Evolutionary conservation across 202 grass and related monocot species (phyloP).

Genomic region (Zizania palustris): DNA sequence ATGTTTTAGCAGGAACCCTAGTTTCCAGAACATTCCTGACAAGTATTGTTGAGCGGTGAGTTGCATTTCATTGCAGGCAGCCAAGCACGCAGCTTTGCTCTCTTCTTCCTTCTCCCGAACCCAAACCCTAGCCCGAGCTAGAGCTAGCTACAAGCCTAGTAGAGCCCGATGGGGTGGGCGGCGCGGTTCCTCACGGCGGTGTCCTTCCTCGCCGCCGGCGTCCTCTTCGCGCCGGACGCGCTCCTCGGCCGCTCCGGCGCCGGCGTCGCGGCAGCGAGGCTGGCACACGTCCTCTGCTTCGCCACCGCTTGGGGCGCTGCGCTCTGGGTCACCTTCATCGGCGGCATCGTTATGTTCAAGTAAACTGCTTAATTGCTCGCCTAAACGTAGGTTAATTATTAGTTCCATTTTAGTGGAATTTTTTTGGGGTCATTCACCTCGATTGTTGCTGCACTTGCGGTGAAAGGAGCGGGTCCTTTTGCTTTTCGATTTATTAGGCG

Average conservation of each 20-base stretch:
- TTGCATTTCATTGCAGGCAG: neutral
- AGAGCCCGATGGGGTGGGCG: slow-evolving; percentile 63
- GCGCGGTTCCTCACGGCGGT: slow-evolving; percentile 68
- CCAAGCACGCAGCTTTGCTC: neutral
- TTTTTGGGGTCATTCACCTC: neutral
- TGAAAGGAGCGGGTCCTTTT: too few relatives aligned
- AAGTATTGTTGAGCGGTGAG: neutral
- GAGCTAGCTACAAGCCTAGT: neutral
- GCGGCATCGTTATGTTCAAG: slow-evolving; percentile 94
- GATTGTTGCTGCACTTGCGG: too few relatives aligned
- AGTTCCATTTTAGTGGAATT: neutral
- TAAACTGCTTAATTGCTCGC: slow-evolving; percentile 12
- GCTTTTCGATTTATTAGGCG: neutral
- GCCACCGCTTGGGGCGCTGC: slow-evolving; percentile 73
- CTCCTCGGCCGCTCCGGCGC: slow-evolving; percentile 44
- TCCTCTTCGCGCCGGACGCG: slow-evolving; percentile 73
- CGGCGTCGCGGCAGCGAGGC: slow-evolving; percentile 50
- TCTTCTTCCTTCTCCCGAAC: neutral
- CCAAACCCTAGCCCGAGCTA: neutral
- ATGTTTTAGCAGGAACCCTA: neutral
- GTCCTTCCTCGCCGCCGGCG: slow-evolving; percentile 68
- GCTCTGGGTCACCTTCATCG: slow-evolving; percentile 92
- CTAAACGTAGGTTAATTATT: neutral
- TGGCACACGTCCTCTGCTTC: slow-evolving; percentile 75
- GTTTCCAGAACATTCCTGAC: neutral